Conservation (phyloP, 345 rosid genomes). For the Punica granatum region DNA sequence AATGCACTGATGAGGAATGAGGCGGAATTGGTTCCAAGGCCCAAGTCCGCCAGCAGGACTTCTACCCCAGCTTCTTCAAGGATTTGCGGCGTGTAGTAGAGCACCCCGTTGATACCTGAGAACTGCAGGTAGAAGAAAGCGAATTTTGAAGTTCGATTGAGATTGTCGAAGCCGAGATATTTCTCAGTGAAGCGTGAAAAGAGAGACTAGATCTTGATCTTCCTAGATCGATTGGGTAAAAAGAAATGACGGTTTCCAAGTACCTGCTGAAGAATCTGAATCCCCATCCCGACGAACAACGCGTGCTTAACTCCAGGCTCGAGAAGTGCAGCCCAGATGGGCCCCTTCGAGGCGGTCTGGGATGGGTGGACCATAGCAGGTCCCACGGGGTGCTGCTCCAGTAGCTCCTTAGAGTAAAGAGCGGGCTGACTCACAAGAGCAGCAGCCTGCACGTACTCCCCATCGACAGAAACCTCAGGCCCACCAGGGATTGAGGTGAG, state of each 20-base stretch:
- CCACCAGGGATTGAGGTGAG: slow-evolving; percentile 62
- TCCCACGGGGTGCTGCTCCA: slow-evolving; percentile 45
- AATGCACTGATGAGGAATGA: slow-evolving; percentile 90
- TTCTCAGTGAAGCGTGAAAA: background rate
- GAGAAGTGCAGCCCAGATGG: slow-evolving; percentile 70
- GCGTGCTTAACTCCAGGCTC: slow-evolving; percentile 94
- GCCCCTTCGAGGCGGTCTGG: slow-evolving; percentile 47
- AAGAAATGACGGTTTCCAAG: background rate
- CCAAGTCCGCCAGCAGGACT: slow-evolving; percentile 70
- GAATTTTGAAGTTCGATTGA: background rate
- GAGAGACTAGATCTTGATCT: background rate
- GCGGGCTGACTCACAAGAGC: slow-evolving; percentile 81
- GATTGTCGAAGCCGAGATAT: background rate
- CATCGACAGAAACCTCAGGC: slow-evolving; percentile 32
- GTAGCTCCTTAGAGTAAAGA: slow-evolving; percentile 56
- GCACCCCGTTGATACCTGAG: slow-evolving; percentile 92
- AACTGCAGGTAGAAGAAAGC: slow-evolving; percentile 36
- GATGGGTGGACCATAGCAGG: slow-evolving; percentile 68
- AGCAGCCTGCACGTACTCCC: slow-evolving; percentile 78
- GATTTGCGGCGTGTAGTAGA: slow-evolving; percentile 97
- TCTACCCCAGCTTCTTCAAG: slow-evolving; percentile 88
- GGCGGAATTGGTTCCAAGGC: slow-evolving; percentile 66
- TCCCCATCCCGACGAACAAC: slow-evolving; percentile 74
- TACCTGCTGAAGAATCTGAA: slow-evolving; percentile 96
- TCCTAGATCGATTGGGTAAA: background rate